Conservation (phyloP, 192 early-diverging fungal genomes). For the Backusella psychrophila region DNA sequence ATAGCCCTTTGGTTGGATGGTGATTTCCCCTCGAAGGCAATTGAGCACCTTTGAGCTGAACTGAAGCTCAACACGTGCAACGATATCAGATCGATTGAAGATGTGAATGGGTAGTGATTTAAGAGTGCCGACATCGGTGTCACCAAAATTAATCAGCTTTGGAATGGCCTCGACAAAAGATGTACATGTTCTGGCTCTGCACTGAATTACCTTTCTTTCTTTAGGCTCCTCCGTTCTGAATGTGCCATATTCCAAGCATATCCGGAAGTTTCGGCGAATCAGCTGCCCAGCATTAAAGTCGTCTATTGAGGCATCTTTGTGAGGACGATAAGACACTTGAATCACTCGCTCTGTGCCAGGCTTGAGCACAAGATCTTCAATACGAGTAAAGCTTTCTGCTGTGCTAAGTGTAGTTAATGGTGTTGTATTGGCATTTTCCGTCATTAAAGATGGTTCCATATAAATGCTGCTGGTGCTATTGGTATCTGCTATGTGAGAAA, state of each 20-base stretch:
- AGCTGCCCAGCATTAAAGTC: conserved; percentile 76
- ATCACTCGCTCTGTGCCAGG: conserved; percentile 83
- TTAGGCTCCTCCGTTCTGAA: conserved; percentile 38
- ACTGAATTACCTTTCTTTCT: conserved; percentile 82
- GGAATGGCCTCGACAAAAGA: conserved; percentile 89
- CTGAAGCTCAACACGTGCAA: conserved; percentile 78
- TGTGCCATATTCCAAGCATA: conserved; percentile 61
- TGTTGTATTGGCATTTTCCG: background rate
- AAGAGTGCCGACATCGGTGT: conserved; percentile 90
- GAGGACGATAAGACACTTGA: conserved; percentile 76
- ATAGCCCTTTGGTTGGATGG: conserved; percentile 75
- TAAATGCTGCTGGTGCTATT: conserved; percentile 4
- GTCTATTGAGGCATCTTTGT: conserved; percentile 55
- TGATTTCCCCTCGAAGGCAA: conserved; percentile 65
- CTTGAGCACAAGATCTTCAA: conserved; percentile 85
- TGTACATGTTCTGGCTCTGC: conserved; percentile 88
- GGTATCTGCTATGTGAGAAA: background rate
- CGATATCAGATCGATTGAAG: conserved; percentile 83
- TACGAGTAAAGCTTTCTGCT: conserved; percentile 49
- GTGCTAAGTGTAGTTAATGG: background rate
- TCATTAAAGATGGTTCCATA: conserved; percentile 7
- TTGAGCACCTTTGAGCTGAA: conserved; percentile 94
- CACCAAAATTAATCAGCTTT: conserved; percentile 87
- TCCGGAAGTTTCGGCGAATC: conserved; percentile 63
- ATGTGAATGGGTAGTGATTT: conserved; percentile 84